phyloP scores from a whole-genome alignment of 768 basidiomycete genomes.

The Leccinum pellstonianum region DNA sequence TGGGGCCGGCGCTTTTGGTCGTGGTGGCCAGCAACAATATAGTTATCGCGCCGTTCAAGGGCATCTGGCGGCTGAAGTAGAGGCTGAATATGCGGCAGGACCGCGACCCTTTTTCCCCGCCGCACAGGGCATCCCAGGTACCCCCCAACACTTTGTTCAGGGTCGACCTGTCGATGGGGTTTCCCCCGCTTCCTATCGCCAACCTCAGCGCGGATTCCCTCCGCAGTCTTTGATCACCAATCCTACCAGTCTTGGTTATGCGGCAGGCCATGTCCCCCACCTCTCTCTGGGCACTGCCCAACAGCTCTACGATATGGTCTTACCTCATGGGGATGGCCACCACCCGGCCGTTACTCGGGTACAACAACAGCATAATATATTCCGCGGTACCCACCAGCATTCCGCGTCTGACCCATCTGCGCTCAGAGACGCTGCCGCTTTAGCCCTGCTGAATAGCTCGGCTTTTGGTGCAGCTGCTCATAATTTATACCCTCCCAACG shows the following conservation, averaged over 20 bases:
- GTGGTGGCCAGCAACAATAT: constrained; percentile 54
- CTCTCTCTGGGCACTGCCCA: constrained; percentile 73
- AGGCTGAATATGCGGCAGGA: constrained; percentile 56
- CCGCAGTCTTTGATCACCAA: constrained; percentile 55
- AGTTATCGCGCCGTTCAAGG: constrained; percentile 47
- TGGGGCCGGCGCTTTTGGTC: constrained; percentile 45
- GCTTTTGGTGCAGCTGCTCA: constrained; percentile 49
- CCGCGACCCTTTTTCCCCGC: constrained; percentile 55
- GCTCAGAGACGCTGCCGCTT: constrained; percentile 66
- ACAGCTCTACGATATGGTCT: constrained; percentile 80
- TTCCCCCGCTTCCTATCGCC: constrained; percentile 55
- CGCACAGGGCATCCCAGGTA: constrained; percentile 39
- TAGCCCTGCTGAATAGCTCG: constrained; percentile 60
- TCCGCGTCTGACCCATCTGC: constrained; percentile 81
- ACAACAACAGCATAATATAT: constrained; percentile 75
- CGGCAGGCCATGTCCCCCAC: constrained; percentile 57
- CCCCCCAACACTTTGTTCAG: constrained; percentile 47
- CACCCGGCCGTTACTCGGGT: constrained; percentile 70
- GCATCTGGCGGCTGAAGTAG: constrained; percentile 20
- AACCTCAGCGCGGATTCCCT: constrained; percentile 56
- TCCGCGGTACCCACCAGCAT: constrained; percentile 76
- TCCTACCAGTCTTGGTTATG: constrained; percentile 53
- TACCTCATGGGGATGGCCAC: constrained; percentile 47
- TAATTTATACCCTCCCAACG: constrained; percentile 50
- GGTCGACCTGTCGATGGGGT: constrained; percentile 51